Conservation (phyloP, 805 yeast species). For the Naumovozyma baii region DNA sequence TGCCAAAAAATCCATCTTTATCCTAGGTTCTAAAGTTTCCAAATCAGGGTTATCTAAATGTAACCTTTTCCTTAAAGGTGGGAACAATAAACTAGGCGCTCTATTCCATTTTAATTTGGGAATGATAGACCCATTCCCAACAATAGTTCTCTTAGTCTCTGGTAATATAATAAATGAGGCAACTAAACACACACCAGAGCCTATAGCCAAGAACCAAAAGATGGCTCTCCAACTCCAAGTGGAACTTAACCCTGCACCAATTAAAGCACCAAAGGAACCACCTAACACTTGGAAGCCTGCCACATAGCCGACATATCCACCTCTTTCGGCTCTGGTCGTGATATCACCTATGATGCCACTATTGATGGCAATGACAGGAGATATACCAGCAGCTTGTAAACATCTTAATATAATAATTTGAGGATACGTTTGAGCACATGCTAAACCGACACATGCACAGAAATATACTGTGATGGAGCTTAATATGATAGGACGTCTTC, state of each 20-base stretch:
- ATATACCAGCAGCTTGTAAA: conserved; percentile 67
- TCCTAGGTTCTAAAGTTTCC: conserved; percentile 20
- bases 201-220: conserved; percentile 67
- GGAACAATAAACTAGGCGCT: conserved; percentile 36
- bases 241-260: conserved; percentile 39
- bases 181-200: conserved; percentile 40
- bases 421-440: conserved; percentile 48
- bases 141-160: conserved; percentile 63
- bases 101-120: conserved; percentile 39
- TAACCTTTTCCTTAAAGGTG: conserved; percentile 14
- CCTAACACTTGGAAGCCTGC: conserved; percentile 61
- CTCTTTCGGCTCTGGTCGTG: conserved; percentile 56
- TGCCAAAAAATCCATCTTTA: conserved; percentile 26
- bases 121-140: conserved; percentile 60
- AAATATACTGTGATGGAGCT: conserved; percentile 46
- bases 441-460: conserved; percentile 57
- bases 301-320: conserved; percentile 56
- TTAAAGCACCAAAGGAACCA: conserved; percentile 69
- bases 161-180: conserved; percentile 41
- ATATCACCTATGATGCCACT: conserved; percentile 70
- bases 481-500: conserved; percentile 61
- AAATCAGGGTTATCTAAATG: conserved; percentile 28
- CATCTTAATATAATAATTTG: conserved; percentile 58
- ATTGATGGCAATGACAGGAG: conserved; percentile 63
- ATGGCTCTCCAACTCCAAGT: conserved; percentile 62